A percentile compares a stretch with the other conserved stretches of the same genome.
phyloP scores from a whole-genome alignment of 208 protist genomes.

The Trypanosoma mega region DNA sequence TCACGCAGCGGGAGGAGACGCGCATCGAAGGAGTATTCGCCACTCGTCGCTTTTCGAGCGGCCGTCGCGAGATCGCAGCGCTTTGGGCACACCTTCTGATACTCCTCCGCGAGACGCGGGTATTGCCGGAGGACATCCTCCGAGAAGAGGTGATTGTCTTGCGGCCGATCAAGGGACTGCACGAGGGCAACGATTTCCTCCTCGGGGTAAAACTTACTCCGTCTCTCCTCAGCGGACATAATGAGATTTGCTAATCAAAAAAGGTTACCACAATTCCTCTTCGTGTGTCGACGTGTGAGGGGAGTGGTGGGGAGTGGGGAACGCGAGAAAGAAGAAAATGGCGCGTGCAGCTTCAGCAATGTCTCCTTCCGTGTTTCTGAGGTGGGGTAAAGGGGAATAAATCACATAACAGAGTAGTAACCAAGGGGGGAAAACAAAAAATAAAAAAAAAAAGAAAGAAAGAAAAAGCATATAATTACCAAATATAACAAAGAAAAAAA shows the following conservation, averaged over 20 bases:
- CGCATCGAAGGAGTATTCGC: slow-evolving; percentile 61
- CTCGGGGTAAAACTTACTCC: slow-evolving; percentile 37
- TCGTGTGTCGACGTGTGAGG: too few species aligned
- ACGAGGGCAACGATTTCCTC: slow-evolving; percentile 69
- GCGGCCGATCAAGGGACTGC: slow-evolving; percentile 58
- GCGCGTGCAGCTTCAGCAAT: too few species aligned
- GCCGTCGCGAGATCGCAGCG: slow-evolving; percentile 80
- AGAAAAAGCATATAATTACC: background rate
- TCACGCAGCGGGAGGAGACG: slow-evolving; percentile 46
- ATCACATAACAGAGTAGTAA: background rate
- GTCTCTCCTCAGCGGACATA: background rate
- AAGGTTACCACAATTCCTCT: slow-evolving; percentile 9
- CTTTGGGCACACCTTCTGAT: slow-evolving; percentile 68
- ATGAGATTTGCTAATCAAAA: too few species aligned
- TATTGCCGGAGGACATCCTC: slow-evolving; percentile 74
- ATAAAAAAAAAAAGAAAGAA: slow-evolving; percentile 16
- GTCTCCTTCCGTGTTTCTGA: too few species aligned
- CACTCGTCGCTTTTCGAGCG: slow-evolving; percentile 48
- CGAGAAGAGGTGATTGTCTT: slow-evolving; percentile 78
- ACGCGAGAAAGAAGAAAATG: background rate
- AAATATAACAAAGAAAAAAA: slow-evolving; percentile 19
- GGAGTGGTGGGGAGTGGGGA: background rate
- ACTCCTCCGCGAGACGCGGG: slow-evolving; percentile 68
- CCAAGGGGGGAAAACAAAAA: background rate
- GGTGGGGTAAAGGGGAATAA: too few species aligned